Conservation (phyloP, 352 stramenopile species). For the Phytophthora crassamura region DNA sequence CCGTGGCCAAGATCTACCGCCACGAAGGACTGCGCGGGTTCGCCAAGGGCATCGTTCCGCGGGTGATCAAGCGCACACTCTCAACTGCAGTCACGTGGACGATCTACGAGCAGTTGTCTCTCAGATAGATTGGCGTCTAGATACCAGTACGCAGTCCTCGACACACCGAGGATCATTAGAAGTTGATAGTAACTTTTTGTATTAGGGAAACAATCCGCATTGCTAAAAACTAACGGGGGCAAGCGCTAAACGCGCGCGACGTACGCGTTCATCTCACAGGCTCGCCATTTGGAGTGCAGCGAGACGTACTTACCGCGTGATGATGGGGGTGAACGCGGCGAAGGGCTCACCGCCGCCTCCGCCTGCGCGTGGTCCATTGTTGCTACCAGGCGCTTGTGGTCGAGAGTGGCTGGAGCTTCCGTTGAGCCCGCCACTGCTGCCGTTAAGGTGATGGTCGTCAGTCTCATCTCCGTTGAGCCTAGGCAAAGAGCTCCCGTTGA, state of each 20-base stretch:
- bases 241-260: constrained; percentile 12
- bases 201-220: constrained; percentile 29
- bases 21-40: constrained; percentile 95
- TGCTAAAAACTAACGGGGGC: constrained; percentile 21
- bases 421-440: constrained; percentile 26
- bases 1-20: constrained; percentile 84
- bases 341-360: constrained; percentile 66
- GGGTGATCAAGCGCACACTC: constrained; percentile 96
- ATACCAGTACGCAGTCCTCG: neutral
- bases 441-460: constrained; percentile 27
- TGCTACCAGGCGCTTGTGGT: constrained; percentile 1
- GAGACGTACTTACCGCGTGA: constrained; percentile 64
- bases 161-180: constrained; percentile 12
- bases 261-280: constrained; percentile 10
- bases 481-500: constrained; percentile 40
- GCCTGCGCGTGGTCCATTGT: constrained; percentile 18
- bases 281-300: constrained; percentile 1
- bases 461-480: constrained; percentile 29
- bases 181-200: constrained; percentile 41
- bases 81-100: constrained; percentile 99
- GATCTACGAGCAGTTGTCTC: constrained; percentile 96
- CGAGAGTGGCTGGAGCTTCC: constrained; percentile 23
- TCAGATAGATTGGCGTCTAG: constrained; percentile 42
- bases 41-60: constrained; percentile 93
- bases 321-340: constrained; percentile 87